Evolutionary conservation across 202 grass and related monocot species (phyloP).

Genomic region (Schoenoplectus triqueter): DNA sequence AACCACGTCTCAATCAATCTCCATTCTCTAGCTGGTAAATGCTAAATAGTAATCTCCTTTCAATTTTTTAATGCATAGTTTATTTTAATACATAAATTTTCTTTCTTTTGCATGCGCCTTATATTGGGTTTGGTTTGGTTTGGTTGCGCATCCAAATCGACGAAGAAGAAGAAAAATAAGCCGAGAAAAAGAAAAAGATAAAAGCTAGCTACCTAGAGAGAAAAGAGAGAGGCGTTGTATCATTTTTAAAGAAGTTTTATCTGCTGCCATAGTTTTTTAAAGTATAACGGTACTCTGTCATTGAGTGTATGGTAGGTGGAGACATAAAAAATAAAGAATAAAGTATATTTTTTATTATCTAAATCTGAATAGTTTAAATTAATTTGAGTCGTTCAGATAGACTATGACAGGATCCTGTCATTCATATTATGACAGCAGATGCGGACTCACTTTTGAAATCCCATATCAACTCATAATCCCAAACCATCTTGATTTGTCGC

Average conservation of each 20-base stretch:
- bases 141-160: constrained; percentile 37
- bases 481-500: not conserved
- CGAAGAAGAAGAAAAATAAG: not conserved
- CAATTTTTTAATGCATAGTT: not conserved
- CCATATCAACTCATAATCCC: constrained; percentile 10
- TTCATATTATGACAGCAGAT: no score
- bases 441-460: not conserved
- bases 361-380: no score
- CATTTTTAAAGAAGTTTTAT: no score
- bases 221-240: not conserved
- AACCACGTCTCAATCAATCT: not conserved
- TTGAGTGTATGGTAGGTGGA: no score
- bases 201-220: constrained; percentile 9
- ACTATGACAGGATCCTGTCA: no score
- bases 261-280: no score
- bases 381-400: no score
- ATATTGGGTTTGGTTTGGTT: constrained; percentile 9
- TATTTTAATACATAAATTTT: no score
- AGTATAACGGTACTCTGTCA: no score
- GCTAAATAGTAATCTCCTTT: not conserved
- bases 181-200: constrained; percentile 26
- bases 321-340: no score
- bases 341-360: no score
- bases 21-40: not conserved
- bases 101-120: not conserved